Base-by-base conservation (phyloP, 352 stramenopile species). In the Elongisporangium prolatum region DNA sequence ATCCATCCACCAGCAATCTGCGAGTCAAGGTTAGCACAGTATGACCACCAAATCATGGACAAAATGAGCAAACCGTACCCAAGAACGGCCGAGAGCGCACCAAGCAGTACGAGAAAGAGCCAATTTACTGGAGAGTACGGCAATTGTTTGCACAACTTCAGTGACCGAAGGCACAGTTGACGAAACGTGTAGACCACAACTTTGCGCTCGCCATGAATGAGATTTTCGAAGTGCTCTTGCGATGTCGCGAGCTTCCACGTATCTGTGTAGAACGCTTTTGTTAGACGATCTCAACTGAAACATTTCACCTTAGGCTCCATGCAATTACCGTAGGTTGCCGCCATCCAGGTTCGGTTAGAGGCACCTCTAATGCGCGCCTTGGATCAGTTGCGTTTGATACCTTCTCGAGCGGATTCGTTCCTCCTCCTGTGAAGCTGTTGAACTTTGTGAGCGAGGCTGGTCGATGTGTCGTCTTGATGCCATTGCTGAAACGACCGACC, bases 81-180 rank as follows among this genome's bases (percentile, higher is more conserved):
- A 54, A 87, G 88, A 13, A 86, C 48, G 37, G 83, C 83, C 16
- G 80, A 74, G 51, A 88, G 56, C 2, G 61, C 65, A 8, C 84
- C 80, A 9, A 94, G 59, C 7, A 86, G 67, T 37, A 77, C 69
- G 38, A 94, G 62, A 47, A 86, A 94, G 18, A 91, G 65, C 84
- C 84, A 94, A 54, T 79, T 94, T 22, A 91, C 81, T 0, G 80
- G 85, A 25, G 85, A 94, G 50, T 91, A 86, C 20, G 85, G 83
- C n/a, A 94, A 50, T 54, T 88, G 83, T 57, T 86, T 88, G 67
- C 80, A 92, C 49, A 92, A 48, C 25, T 67, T 65, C 11, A 90
- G 74, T 40, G 74, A 85, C 4, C 65, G 66, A 18, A 89, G 68
- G 34, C 80, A 90, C 9, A 90, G 61, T 49, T 83, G 69, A 3